phyloP scores from a whole-genome alignment of 257 asterid species.

The Penstemon eatonii region DNA sequence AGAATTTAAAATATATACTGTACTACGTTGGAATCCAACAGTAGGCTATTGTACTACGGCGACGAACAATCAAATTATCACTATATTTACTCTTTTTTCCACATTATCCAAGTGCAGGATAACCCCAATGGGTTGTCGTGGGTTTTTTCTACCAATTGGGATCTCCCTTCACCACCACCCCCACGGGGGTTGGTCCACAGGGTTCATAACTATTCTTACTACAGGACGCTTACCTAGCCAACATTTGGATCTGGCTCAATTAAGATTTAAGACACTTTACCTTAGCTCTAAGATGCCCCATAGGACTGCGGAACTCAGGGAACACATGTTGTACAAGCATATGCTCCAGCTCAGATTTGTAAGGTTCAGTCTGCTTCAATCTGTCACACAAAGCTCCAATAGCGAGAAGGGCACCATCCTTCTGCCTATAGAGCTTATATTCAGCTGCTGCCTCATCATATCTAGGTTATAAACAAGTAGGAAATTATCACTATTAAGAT shows the following conservation, averaged over 20 bases:
- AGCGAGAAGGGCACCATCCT: conserved; percentile 98
- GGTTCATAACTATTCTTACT: no score
- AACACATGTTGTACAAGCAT: conserved; percentile 96
- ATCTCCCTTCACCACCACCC: no score
- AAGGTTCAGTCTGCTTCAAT: conserved; percentile 84
- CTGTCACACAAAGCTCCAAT: conserved; percentile 95
- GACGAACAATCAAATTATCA: no score
- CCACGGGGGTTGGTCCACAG: no score
- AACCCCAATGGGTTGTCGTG: no score
- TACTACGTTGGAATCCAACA: conserved; percentile 14
- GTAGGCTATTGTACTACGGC: no score
- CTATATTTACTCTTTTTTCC: no score
- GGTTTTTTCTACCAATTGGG: no score
- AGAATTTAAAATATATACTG: background rate
- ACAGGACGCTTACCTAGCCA: no score
- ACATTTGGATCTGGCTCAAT: no score
- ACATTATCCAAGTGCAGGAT: no score
- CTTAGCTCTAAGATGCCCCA: conserved; percentile 98
- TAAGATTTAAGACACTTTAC: conserved; percentile 43
- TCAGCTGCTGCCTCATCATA: conserved; percentile 74
- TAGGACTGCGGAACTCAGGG: conserved; percentile 88
- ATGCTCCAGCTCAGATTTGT: conserved; percentile 88
- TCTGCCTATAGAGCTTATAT: conserved; percentile 76
- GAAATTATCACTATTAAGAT: conserved; percentile 20
- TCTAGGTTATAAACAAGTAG: conserved; percentile 41